A percentile compares a stretch with the other conserved stretches of the same genome.
Conservation (phyloP, 2,329 filamentous ascomycete species). For the Epicoccum nigrum region DNA sequence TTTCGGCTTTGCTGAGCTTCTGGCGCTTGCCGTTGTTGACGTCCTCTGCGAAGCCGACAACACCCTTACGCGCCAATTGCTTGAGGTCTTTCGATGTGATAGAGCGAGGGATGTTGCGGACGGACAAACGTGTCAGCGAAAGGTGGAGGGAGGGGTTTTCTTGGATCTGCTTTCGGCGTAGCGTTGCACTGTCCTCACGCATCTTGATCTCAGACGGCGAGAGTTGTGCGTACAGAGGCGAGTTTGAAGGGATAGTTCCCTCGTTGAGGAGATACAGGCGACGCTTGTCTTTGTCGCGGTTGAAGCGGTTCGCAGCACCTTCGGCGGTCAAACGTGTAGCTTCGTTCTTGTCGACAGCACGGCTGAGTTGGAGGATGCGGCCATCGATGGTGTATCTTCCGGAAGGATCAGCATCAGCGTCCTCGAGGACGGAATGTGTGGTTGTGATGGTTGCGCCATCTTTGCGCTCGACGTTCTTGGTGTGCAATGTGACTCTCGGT, state of each 20-base stretch:
- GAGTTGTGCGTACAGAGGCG: conserved; percentile 77
- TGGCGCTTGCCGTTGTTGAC: conserved; percentile 78
- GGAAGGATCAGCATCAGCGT: conserved; percentile 79
- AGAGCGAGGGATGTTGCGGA: conserved; percentile 88
- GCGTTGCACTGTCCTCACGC: conserved; percentile 83
- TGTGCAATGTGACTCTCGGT: conserved; percentile 58
- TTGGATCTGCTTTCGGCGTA: conserved; percentile 89
- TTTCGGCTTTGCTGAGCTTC: conserved; percentile 88
- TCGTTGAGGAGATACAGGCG: conserved; percentile 87
- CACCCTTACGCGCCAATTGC: conserved; percentile 84
- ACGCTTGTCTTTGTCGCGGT: conserved; percentile 84
- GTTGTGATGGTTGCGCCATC: conserved; percentile 45
- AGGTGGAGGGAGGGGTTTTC: conserved; percentile 88
- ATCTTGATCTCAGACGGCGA: conserved; percentile 82
- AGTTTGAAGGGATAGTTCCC: conserved; percentile 79
- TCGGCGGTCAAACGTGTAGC: conserved; percentile 77
- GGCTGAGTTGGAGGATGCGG: conserved; percentile 81
- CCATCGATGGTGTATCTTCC: conserved; percentile 91
- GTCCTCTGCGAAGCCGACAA: conserved; percentile 92
- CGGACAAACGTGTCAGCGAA: conserved; percentile 84
- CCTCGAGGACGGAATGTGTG: conserved; percentile 79
- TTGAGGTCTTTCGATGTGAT: conserved; percentile 88
- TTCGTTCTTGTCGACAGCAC: conserved; percentile 83
- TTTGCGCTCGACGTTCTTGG: conserved; percentile 42
- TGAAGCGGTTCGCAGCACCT: conserved; percentile 66